Conservation (phyloP, 2,329 filamentous ascomycete genomes). For the Cyphellophora attinorum region DNA sequence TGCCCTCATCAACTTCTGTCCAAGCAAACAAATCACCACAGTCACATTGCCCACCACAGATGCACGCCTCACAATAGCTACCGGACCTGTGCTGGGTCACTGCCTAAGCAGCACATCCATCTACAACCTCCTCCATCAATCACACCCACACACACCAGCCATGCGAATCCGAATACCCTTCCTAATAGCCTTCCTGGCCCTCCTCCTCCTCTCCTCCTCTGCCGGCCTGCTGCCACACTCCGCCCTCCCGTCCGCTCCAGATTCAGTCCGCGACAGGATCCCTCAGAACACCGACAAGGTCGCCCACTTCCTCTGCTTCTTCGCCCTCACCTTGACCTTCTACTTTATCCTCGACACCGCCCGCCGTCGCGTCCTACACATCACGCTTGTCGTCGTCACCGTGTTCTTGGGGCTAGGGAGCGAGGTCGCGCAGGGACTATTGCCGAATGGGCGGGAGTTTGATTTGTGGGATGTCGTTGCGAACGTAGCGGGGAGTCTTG, state of each 20-base stretch:
- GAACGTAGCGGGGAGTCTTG: slow-evolving; percentile 70
- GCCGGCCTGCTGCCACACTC: slow-evolving; percentile 59
- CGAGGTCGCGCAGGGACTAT: slow-evolving; percentile 48
- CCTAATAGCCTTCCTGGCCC: slow-evolving; percentile 43
- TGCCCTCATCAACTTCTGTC: no score
- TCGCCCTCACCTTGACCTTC: slow-evolving; percentile 72
- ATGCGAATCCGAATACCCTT: slow-evolving; percentile 69
- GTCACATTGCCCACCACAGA: no score
- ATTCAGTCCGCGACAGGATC: slow-evolving; percentile 29
- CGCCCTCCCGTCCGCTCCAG: slow-evolving; percentile 21
- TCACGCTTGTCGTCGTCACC: slow-evolving; percentile 75
- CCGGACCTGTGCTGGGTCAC: no score
- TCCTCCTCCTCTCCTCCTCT: slow-evolving; percentile 69
- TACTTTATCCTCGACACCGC: slow-evolving; percentile 96
- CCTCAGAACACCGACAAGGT: slow-evolving; percentile 76
- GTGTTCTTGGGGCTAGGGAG: slow-evolving; percentile 46
- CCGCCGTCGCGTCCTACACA: slow-evolving; percentile 71
- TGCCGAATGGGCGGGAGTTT: slow-evolving; percentile 63
- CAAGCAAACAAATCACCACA: no score
- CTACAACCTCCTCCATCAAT: not conserved
- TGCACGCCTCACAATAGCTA: no score
- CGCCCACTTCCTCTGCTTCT: slow-evolving; percentile 81
- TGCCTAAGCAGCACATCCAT: not conserved
- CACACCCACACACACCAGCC: not conserved
- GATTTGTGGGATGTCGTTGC: slow-evolving; percentile 81